Base-by-base conservation (phyloP, 2,329 filamentous ascomycete species). In the Myrmaecium sp. region DNA sequence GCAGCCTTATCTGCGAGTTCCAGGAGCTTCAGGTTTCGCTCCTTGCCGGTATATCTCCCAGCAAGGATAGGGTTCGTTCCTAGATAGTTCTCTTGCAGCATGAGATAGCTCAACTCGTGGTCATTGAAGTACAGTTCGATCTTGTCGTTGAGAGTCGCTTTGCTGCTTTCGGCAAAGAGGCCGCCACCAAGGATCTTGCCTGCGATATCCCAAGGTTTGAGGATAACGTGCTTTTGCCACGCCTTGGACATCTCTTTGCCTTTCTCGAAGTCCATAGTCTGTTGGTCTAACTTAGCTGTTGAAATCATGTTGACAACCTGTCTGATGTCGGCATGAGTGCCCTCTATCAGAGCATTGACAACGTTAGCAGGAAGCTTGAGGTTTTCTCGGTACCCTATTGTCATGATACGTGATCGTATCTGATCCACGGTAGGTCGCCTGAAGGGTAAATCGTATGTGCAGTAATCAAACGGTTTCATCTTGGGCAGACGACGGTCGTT, bases 111-210 rank as follows among this genome's bases (percentile, higher is more conserved):
- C 55, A 95, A 92, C 42, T 98, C 89, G 45, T 98, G 89, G 42
- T 98, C 89, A 50, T 98, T 95, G 62, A 98, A 98, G 52, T 98
- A 98, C 2, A 98, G 69, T 54, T 98, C 86, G 35, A 91, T 89
- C 62, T 98, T 98, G 51, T 98, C 86, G 47, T 95, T 95, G 18
- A 98, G 59, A 0, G 82, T 92, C 3, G 80, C 62, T 38, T 81
- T 91, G 54, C 82, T 91, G 26, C 74, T 71, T 4, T 74, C 66
- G 14, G 79, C 66, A 52, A 95, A 98, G 53, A 94, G 70, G 19
- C 82, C 81, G 4, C 82, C 75, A 14, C 70, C 81, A 5, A 98
- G 68, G 47, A 98, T 82, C 57, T 94, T 94, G 46, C 78, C 69
- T 34, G 81, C 84, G 42, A 98, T 98, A 45, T 98, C 89, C 89